Evolutionary conservation across 73 alveolate species (phyloP).

Genomic region (Paramecium primaurelia): DNA sequence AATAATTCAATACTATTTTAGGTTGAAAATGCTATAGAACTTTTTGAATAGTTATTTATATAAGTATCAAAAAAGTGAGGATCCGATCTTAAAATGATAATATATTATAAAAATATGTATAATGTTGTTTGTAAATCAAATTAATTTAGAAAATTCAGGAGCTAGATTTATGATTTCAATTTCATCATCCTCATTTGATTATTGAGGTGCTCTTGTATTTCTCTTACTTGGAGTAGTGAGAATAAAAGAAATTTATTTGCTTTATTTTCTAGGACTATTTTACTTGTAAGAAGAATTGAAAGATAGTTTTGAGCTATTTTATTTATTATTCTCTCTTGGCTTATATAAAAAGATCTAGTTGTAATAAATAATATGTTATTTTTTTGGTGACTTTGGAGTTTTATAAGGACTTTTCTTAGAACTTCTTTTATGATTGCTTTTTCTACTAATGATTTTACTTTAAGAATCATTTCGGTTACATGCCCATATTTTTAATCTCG

Average conservation of each 20-base stretch:
- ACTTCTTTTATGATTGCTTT: not conserved
- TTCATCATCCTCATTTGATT: not conserved
- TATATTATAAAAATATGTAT: not conserved
- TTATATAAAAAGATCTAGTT: not conserved
- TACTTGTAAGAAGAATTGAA: not conserved
- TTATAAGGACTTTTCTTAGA: not conserved
- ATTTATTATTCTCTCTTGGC: not conserved
- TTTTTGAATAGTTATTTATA: not conserved
- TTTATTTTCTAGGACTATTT: not conserved
- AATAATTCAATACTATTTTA: not conserved
- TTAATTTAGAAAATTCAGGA: conserved; percentile 29
- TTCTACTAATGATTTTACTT: not conserved
- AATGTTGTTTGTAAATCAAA: not conserved
- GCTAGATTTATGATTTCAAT: not conserved
- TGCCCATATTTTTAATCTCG: not conserved
- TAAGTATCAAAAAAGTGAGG: not conserved
- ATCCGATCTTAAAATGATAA: not conserved
- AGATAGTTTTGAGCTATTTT: not conserved
- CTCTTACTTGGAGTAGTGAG: not conserved
- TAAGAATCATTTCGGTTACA: not conserved
- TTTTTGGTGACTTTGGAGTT: not conserved
- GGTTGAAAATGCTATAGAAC: not conserved
- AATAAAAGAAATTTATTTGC: not conserved
- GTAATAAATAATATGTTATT: not conserved
- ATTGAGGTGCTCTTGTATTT: not conserved